phyloP scores from a whole-genome alignment of 495 filamentous ascomycete species.

The Aspergillus indologenus region DNA sequence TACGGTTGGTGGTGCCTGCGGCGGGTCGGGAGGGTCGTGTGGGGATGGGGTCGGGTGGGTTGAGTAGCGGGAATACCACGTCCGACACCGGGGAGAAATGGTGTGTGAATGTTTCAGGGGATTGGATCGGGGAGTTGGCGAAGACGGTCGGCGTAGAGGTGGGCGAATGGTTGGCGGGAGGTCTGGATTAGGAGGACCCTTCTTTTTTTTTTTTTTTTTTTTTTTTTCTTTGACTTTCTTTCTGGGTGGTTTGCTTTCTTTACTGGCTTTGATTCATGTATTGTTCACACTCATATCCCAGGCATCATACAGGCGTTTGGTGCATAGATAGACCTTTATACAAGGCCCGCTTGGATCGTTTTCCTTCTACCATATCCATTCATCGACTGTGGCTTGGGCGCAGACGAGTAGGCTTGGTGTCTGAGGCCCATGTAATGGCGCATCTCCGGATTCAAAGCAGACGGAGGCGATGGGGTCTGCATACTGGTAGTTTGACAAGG shows the following conservation, averaged over 20 bases:
- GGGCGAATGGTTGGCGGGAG: conserved; percentile 48
- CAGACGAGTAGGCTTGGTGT: conserved; percentile 38
- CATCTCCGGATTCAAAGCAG: conserved; percentile 34
- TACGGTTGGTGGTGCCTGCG: conserved; percentile 68
- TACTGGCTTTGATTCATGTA: neutral
- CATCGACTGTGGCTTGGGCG: conserved; percentile 31
- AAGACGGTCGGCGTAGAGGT: conserved; percentile 49
- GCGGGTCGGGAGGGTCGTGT: conserved; percentile 40
- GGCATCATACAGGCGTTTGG: conserved; percentile 1
- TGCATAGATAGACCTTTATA: conserved; percentile 7
- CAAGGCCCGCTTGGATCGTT: neutral
- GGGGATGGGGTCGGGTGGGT: conserved; percentile 26
- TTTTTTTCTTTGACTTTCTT: neutral
- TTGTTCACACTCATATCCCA: neutral
- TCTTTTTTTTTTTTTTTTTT: conserved; percentile 7
- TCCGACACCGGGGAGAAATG: conserved; percentile 45
- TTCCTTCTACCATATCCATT: conserved; percentile 39
- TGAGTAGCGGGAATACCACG: conserved; percentile 38
- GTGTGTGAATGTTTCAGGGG: conserved; percentile 47
- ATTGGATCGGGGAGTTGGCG: conserved; percentile 48
- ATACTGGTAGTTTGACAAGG: conserved; percentile 29
- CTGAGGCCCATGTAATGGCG: conserved; percentile 26
- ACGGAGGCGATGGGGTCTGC: conserved; percentile 29
- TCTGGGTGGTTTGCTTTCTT: neutral
- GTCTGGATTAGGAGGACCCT: conserved; percentile 35